Conservation (phyloP, 768 basidiomycete genomes). For the Pulveroboletus sp. region DNA sequence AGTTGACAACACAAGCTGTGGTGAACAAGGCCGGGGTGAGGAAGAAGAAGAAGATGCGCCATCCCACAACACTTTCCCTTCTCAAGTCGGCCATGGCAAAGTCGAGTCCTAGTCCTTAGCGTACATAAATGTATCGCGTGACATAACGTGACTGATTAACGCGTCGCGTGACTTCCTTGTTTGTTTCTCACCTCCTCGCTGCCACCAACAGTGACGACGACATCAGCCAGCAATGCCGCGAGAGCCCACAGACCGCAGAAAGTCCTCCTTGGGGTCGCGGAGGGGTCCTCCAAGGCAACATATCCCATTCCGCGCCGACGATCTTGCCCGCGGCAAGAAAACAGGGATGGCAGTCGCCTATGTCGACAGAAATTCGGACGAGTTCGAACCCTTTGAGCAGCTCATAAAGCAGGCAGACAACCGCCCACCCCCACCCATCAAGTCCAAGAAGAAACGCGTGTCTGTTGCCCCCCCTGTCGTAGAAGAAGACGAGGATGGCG, state of each 20-base stretch:
- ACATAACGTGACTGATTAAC: conserved; percentile 25
- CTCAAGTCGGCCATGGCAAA: conserved; percentile 21
- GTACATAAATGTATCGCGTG: conserved; percentile 17
- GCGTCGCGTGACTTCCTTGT: conserved; percentile 22
- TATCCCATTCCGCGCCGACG: conserved; percentile 76
- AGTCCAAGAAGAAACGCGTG: conserved; percentile 50
- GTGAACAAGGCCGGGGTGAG: conserved; percentile 3
- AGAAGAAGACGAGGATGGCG: conserved; percentile 55
- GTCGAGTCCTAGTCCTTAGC: neutral
- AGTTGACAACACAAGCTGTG: conserved; percentile 14
- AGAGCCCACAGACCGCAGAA: conserved; percentile 25
- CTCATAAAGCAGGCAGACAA: conserved; percentile 68
- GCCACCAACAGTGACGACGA: conserved; percentile 10
- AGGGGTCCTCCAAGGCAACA: conserved; percentile 64
- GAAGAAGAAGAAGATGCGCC: neutral
- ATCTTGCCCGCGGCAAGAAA: conserved; percentile 75
- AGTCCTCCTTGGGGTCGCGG: conserved; percentile 43
- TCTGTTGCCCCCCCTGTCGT: conserved; percentile 32
- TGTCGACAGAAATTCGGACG: conserved; percentile 74
- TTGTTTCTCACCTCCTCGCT: conserved; percentile 18
- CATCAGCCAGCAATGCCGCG: conserved; percentile 26
- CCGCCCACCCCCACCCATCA: conserved; percentile 57
- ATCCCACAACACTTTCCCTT: conserved; percentile 8
- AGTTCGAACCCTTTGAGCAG: conserved; percentile 80
- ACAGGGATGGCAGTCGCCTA: conserved; percentile 69